Percentiles rank a stretch among this genome's conserved stretches.
Evolutionary conservation across 768 basidiomycete genomes (phyloP).

Genomic region (Tephrocybe sp.): DNA sequence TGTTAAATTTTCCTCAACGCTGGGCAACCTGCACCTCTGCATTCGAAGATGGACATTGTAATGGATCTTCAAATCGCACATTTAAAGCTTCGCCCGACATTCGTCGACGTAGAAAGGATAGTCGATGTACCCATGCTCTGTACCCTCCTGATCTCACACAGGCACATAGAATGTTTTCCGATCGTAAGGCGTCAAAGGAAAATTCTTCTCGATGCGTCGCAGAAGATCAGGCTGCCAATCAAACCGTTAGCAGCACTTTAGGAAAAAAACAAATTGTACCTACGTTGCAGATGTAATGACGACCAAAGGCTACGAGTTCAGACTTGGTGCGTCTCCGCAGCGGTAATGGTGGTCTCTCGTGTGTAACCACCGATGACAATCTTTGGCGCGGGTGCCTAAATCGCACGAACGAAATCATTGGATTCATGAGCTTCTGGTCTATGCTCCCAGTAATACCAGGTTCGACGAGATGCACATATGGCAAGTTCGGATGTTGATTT

Average conservation of each 20-base stretch:
- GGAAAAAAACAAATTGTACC: conserved; percentile 14
- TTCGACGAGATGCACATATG: conserved; percentile 16
- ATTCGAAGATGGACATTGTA: too few relatives aligned
- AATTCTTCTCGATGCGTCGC: conserved; percentile 26
- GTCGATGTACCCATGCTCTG: conserved; percentile 31
- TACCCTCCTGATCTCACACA: conserved; percentile 18
- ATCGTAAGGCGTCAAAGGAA: conserved; percentile 29
- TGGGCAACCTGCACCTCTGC: too few relatives aligned
- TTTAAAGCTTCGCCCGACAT: too few relatives aligned
- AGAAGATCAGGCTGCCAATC: conserved; percentile 39
- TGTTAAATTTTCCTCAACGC: too few relatives aligned
- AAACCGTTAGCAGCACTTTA: background rate
- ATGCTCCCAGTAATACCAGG: conserved; percentile 1
- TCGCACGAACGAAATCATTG: conserved; percentile 11
- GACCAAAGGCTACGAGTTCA: conserved; percentile 31
- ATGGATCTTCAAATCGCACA: too few relatives aligned
- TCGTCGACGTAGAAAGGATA: too few relatives aligned
- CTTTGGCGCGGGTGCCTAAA: conserved; percentile 15
- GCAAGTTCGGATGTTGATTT: conserved; percentile 31
- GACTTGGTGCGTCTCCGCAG: conserved; percentile 31
- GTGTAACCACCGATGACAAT: conserved; percentile 38
- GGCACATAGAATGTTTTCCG: conserved; percentile 31
- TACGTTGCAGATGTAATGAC: conserved; percentile 33
- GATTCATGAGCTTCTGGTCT: conserved; percentile 4
- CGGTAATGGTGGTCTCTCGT: conserved; percentile 28